These are phyloP conservation scores for Suillus fuscotomentosus DNA, from an alignment of 768 basidiomycete species.

Conservation along the genomic window DNA sequence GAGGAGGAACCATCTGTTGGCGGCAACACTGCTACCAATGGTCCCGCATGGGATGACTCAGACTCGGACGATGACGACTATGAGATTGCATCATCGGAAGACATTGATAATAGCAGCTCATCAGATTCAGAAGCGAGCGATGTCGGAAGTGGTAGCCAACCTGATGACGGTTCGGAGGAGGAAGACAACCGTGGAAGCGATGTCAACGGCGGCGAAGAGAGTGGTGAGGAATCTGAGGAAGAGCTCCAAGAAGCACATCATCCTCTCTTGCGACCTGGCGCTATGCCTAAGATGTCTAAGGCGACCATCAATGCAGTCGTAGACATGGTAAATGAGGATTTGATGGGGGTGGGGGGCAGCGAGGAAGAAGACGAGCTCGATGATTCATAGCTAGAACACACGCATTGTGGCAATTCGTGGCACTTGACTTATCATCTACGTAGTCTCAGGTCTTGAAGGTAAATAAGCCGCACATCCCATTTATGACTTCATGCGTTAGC, in stretches of 20 bases:
- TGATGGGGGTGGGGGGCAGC: constrained; percentile 34
- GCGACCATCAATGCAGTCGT: constrained; percentile 65
- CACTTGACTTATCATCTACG: too few relatives aligned
- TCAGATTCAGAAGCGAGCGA: constrained; percentile 33
- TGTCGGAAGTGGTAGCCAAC: constrained; percentile 25
- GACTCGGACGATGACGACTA: constrained; percentile 35
- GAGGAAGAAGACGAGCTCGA: constrained; percentile 50
- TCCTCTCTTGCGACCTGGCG: constrained; percentile 62
- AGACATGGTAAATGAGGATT: constrained; percentile 56
- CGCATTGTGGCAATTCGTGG: neutral
- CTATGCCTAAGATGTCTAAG: constrained; percentile 67
- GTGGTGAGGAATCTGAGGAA: constrained; percentile 38
- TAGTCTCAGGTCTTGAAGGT: neutral
- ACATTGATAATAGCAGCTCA: constrained; percentile 46
- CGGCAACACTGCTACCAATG: constrained; percentile 19
- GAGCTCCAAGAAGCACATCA: constrained; percentile 56
- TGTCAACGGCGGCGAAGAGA: constrained; percentile 32
- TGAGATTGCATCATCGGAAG: constrained; percentile 37
- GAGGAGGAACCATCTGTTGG: constrained; percentile 1
- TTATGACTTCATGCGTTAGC: neutral
- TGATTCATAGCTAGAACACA: constrained; percentile 27
- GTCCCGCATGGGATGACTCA: constrained; percentile 31
- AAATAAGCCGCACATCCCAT: neutral
- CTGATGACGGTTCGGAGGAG: constrained; percentile 20
- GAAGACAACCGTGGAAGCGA: constrained; percentile 32